Conservation (phyloP, 192 early-diverging fungal species). For the Chytriomyces sp. region DNA sequence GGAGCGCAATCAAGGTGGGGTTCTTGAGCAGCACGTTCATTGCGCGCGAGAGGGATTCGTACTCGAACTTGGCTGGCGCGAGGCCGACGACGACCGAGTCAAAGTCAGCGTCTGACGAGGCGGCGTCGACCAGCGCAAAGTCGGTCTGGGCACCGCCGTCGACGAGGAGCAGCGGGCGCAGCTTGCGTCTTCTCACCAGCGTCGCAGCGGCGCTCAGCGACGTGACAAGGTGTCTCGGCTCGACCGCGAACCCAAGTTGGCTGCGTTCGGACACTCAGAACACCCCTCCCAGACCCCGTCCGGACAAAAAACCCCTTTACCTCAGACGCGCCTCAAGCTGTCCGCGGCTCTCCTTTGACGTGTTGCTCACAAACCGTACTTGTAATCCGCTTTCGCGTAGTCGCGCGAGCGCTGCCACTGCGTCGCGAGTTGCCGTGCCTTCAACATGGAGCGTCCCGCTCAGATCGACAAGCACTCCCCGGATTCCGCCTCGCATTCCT, state of each 20-base stretch:
- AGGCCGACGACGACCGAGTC: slow-evolving; percentile 85
- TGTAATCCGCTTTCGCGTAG: slow-evolving; percentile 46
- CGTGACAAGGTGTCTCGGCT: slow-evolving; percentile 70
- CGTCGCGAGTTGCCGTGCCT: slow-evolving; percentile 61
- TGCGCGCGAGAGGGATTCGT: slow-evolving; percentile 75
- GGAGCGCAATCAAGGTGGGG: slow-evolving; percentile 73
- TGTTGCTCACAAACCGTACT: neutral
- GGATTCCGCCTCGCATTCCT: neutral
- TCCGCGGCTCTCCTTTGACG: slow-evolving; percentile 49
- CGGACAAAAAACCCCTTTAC: no score
- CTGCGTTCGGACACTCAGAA: no score
- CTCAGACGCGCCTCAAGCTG: slow-evolving; percentile 53
- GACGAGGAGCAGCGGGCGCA: slow-evolving; percentile 73
- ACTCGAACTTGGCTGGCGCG: slow-evolving; percentile 70
- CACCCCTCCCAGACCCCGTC: no score
- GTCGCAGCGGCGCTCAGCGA: slow-evolving; percentile 75
- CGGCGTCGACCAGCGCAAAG: slow-evolving; percentile 60
- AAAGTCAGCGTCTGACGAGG: slow-evolving; percentile 44
- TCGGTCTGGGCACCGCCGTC: slow-evolving; percentile 71
- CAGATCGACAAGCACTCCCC: slow-evolving; percentile 74
- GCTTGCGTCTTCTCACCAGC: slow-evolving; percentile 52
- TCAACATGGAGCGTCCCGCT: slow-evolving; percentile 82
- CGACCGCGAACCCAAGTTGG: slow-evolving; percentile 77
- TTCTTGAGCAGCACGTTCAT: slow-evolving; percentile 67
- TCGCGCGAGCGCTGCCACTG: slow-evolving; percentile 63